Percentiles rank a stretch among this genome's conserved stretches.
Conservation (phyloP, 1,284 basidiomycete genomes). For the Trametes hirsuta region DNA sequence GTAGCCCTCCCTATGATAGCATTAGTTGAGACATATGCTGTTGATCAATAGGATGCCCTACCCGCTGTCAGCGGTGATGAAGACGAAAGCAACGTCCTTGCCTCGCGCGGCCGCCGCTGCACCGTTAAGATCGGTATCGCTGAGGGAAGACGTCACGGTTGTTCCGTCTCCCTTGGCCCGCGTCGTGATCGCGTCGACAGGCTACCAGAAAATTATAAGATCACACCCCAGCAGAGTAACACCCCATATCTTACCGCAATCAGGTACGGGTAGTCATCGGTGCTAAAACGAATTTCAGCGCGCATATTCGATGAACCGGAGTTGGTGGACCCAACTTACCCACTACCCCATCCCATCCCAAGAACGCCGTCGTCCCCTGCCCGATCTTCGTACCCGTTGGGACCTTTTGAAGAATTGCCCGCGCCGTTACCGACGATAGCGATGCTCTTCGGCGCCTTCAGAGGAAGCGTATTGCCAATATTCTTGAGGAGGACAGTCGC, state of each 20-base stretch:
- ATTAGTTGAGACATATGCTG: not conserved
- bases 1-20: slow-evolving; percentile 42
- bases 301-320: too few species aligned
- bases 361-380: slow-evolving; percentile 41
- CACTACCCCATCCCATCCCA: slow-evolving; percentile 65
- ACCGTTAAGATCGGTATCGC: slow-evolving; percentile 55
- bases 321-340: slow-evolving; percentile 31
- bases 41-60: not conserved
- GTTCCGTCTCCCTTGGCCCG: slow-evolving; percentile 44
- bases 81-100: slow-evolving; percentile 65
- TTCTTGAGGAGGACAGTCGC: slow-evolving; percentile 82
- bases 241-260: slow-evolving; percentile 28
- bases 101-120: slow-evolving; percentile 51
- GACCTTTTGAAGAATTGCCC: slow-evolving; percentile 56
- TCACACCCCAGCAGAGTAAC: not conserved
- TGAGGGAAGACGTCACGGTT: slow-evolving; percentile 54
- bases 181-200: slow-evolving; percentile 53
- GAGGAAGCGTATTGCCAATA: slow-evolving; percentile 54
- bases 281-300: slow-evolving; percentile 17
- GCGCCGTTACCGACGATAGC: slow-evolving; percentile 69
- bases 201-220: slow-evolving; percentile 33
- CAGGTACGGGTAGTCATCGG: slow-evolving; percentile 37
- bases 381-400: slow-evolving; percentile 54
- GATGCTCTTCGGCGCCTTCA: slow-evolving; percentile 55
- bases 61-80: slow-evolving; percentile 57